Evolutionary conservation across 495 filamentous ascomycete species (phyloP).

Genomic region (Xylaria sp.): DNA sequence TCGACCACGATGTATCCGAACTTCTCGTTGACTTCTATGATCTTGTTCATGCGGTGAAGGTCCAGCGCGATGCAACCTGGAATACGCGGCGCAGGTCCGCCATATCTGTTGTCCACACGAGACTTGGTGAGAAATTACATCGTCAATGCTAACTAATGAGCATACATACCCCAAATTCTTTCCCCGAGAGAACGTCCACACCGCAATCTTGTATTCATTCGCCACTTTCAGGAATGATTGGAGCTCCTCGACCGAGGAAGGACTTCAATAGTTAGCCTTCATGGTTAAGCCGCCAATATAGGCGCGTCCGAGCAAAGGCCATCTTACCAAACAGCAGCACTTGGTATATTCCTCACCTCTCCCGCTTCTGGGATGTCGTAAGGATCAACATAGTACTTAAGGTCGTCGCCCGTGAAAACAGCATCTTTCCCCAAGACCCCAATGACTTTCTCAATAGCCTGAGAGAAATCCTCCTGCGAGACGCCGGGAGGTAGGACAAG

Average conservation of each 20-base stretch:
- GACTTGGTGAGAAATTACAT: background rate
- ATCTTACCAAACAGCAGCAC: slow-evolving; percentile 48
- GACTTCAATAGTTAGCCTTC: slow-evolving; percentile 31
- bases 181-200: slow-evolving; percentile 60
- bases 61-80: slow-evolving; percentile 61
- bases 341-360: slow-evolving; percentile 46
- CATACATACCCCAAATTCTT: slow-evolving; percentile 53
- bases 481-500: slow-evolving; percentile 49
- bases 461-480: slow-evolving; percentile 39
- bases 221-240: slow-evolving; percentile 48
- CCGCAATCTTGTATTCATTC: slow-evolving; percentile 55
- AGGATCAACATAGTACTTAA: slow-evolving; percentile 55
- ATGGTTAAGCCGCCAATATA: background rate
- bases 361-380: slow-evolving; percentile 49
- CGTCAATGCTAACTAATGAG: background rate
- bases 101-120: slow-evolving; percentile 50
- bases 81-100: slow-evolving; percentile 61
- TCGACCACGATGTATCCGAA: slow-evolving; percentile 61
- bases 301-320: background rate
- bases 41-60: slow-evolving; percentile 61
- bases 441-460: slow-evolving; percentile 44
- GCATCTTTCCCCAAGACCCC: slow-evolving; percentile 43
- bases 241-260: slow-evolving; percentile 49
- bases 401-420: slow-evolving; percentile 44
- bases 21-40: slow-evolving; percentile 63